phyloP scores from a whole-genome alignment of 352 stramenopile species.

The Phytophthora constricta region DNA sequence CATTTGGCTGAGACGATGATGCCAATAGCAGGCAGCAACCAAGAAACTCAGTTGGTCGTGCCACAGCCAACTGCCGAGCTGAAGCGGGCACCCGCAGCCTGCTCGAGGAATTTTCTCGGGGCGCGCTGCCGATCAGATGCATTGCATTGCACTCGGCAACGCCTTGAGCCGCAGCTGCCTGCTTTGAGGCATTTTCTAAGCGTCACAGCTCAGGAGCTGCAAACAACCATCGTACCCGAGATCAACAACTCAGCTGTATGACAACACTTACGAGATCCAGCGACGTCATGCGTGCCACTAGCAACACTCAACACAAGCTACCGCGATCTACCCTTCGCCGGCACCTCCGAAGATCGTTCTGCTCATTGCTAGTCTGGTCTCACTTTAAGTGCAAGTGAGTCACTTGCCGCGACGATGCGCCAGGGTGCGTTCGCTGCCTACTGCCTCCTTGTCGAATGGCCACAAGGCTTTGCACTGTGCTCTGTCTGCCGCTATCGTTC shows the following conservation, averaged over 20 bases:
- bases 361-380: not conserved
- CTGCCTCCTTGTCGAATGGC: not conserved
- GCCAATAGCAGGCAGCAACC: too few species aligned
- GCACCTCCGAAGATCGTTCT: not conserved
- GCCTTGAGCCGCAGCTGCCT: too few species aligned
- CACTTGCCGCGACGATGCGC: too few species aligned
- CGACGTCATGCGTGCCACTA: conserved; percentile 22
- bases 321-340: conserved; percentile 15
- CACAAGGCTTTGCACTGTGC: not conserved
- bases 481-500: not conserved
- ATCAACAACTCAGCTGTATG: conserved; percentile 36
- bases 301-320: conserved; percentile 8
- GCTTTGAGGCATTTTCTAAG: too few species aligned
- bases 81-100: not conserved
- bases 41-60: too few species aligned
- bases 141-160: not conserved
- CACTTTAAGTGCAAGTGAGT: not conserved
- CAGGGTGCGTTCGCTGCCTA: not conserved
- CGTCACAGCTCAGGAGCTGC: too few species aligned
- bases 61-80: too few species aligned
- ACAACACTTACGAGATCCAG: conserved; percentile 27
- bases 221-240: not conserved
- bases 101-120: not conserved
- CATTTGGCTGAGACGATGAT: too few species aligned
- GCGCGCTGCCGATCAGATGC: not conserved